phyloP scores from a whole-genome alignment of 129 eudicot genomes.

The Escallonia rubra region DNA sequence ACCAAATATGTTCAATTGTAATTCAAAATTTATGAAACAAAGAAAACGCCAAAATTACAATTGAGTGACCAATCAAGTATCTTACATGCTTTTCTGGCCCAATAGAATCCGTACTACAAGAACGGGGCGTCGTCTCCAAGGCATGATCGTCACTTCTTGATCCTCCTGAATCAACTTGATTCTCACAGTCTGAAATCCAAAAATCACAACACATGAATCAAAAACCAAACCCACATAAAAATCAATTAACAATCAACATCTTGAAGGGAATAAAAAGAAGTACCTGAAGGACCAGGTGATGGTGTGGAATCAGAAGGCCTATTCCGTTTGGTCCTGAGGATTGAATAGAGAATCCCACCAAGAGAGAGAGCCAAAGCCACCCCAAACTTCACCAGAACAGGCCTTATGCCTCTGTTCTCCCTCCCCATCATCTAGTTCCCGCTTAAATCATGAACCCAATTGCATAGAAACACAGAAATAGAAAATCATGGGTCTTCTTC shows the following conservation, averaged over 20 bases:
- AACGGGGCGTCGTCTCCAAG: neutral
- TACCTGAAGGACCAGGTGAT: slow-evolving; percentile 31
- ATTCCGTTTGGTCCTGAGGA: slow-evolving; percentile 36
- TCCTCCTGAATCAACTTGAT: slow-evolving; percentile 24
- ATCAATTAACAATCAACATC: neutral
- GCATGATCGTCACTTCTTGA: slow-evolving; percentile 7
- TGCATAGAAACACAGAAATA: neutral
- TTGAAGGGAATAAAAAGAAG: neutral
- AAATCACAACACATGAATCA: neutral
- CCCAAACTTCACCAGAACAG: slow-evolving; percentile 65
- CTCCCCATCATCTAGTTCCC: slow-evolving; percentile 27
- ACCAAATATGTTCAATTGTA: no score
- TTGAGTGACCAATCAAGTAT: neutral
- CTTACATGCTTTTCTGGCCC: slow-evolving; percentile 35
- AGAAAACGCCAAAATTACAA: neutral
- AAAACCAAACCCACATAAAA: neutral
- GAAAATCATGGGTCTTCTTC: slow-evolving; percentile 1
- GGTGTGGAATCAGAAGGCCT: slow-evolving; percentile 31
- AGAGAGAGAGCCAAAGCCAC: slow-evolving; percentile 61
- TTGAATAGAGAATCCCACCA: slow-evolving; percentile 61
- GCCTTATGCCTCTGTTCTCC: slow-evolving; percentile 47
- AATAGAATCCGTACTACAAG: slow-evolving; percentile 11
- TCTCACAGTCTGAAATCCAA: slow-evolving; percentile 33
- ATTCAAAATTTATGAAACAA: no score
- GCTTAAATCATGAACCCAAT: neutral